Conservation (phyloP, 2,329 filamentous ascomycete genomes). For the Monilinia aucupariae region DNA sequence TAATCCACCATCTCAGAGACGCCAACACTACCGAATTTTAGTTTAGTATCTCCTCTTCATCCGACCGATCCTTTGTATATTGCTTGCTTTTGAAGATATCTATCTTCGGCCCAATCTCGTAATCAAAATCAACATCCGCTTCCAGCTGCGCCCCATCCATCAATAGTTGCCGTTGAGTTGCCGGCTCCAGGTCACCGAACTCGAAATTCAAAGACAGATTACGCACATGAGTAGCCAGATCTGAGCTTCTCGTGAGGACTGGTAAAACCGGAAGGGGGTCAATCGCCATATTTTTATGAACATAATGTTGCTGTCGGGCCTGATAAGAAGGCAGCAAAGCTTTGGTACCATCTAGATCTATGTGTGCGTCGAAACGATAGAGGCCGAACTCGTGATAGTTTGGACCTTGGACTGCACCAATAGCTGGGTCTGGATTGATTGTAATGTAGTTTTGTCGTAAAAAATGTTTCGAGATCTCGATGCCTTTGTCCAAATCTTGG, state of each 20-base stretch:
- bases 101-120: constrained; percentile 6
- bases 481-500: constrained; percentile 22
- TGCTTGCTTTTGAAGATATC: not conserved
- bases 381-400: constrained; percentile 44
- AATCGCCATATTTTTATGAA: constrained; percentile 2
- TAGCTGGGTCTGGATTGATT: constrained; percentile 41
- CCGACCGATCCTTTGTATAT: not conserved
- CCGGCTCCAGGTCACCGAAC: not conserved
- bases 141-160: constrained; percentile 6
- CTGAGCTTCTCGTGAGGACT: not conserved
- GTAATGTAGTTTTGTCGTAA: constrained; percentile 41
- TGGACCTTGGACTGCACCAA: constrained; percentile 54
- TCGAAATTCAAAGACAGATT: constrained; percentile 10
- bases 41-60: not conserved
- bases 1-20: not conserved
- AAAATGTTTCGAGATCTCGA: constrained; percentile 35
- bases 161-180: constrained; percentile 8
- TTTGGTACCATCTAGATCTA: constrained; percentile 39
- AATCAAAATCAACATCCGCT: constrained; percentile 11
- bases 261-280: not conserved
- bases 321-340: constrained; percentile 45
- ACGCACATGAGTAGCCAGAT: not conserved
- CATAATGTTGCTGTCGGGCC: constrained; percentile 41
- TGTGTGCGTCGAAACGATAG: constrained; percentile 46
- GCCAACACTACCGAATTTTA: not conserved